A percentile compares a stretch with the other conserved stretches of the same genome.
These are phyloP conservation scores for Cichorium intybus DNA, from an alignment of 140 eudicot genomes.

Conservation along the genomic window DNA sequence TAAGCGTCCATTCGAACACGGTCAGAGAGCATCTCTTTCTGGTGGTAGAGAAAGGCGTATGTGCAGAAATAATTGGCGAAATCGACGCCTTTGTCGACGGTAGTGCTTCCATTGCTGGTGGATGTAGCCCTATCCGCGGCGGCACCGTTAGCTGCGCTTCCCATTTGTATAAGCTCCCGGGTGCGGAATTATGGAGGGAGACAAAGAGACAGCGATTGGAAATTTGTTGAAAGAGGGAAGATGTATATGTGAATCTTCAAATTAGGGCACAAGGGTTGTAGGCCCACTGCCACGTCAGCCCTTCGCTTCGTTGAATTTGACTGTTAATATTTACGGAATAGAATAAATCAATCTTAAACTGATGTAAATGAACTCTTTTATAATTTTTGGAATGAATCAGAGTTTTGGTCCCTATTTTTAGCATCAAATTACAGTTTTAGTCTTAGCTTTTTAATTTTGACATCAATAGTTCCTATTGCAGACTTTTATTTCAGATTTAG, in stretches of 20 bases:
- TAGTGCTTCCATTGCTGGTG: conserved; percentile 33
- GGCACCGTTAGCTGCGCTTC: conserved; percentile 36
- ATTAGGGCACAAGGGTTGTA: conserved; percentile 27
- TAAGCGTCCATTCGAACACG: conserved; percentile 98
- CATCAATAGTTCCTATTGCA: too few relatives aligned
- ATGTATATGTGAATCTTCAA: conserved; percentile 14
- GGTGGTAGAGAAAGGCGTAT: conserved; percentile 95
- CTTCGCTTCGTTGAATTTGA: neutral
- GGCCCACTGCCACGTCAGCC: conserved; percentile 19
- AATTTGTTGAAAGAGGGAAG: conserved; percentile 15
- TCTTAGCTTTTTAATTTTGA: too few relatives aligned
- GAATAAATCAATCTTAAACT: too few relatives aligned
- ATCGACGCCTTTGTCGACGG: conserved; percentile 86
- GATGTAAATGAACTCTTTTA: too few relatives aligned
- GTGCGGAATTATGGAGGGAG: conserved; percentile 23
- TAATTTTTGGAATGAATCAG: too few relatives aligned
- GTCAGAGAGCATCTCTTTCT: conserved; percentile 96
- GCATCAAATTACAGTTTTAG: too few relatives aligned
- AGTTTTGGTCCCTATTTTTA: too few relatives aligned
- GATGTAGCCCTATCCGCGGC: conserved; percentile 20
- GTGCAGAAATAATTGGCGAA: conserved; percentile 98
- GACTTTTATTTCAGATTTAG: too few relatives aligned
- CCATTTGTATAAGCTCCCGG: conserved; percentile 17
- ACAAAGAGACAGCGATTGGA: conserved; percentile 16
- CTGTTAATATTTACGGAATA: too few relatives aligned